Evolutionary conservation across 176 grass and related monocot species (phyloP).

Genomic region (Panicum miliaceum): DNA sequence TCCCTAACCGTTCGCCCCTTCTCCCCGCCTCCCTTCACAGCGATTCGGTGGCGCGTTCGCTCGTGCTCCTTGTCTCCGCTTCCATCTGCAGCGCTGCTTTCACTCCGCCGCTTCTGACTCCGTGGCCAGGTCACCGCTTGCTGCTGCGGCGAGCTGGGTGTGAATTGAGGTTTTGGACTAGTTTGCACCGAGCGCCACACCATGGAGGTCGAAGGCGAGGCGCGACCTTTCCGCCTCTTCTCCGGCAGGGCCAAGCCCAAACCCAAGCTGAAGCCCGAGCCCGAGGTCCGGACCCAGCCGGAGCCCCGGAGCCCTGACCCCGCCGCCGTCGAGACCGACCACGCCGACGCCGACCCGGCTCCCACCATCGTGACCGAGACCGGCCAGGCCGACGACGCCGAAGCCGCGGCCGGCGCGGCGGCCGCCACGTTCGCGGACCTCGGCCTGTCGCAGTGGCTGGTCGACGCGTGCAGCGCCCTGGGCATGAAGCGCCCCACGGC

Average conservation of each 20-base stretch:
- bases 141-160: background rate
- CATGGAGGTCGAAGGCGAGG: slow-evolving; percentile 58
- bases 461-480: slow-evolving; percentile 64
- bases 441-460: slow-evolving; percentile 75
- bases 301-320: background rate
- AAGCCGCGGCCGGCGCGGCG: background rate
- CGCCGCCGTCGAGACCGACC: slow-evolving; percentile 12
- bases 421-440: slow-evolving; percentile 64
- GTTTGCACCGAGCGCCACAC: background rate
- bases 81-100: background rate
- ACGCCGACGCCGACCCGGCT: slow-evolving; percentile 4
- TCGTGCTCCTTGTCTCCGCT: background rate
- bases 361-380: slow-evolving; percentile 35
- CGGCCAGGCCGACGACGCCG: background rate
- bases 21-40: background rate
- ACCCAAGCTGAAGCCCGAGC: background rate
- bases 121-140: background rate
- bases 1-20: background rate
- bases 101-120: background rate
- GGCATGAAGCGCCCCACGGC: slow-evolving; percentile 66
- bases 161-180: background rate
- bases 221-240: slow-evolving; percentile 63
- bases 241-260: slow-evolving; percentile 46
- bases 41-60: background rate
- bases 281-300: slow-evolving; percentile 1